These are phyloP conservation scores for Penicillium tannophilum DNA, from an alignment of 495 filamentous ascomycete species.

Conservation along the genomic window DNA sequence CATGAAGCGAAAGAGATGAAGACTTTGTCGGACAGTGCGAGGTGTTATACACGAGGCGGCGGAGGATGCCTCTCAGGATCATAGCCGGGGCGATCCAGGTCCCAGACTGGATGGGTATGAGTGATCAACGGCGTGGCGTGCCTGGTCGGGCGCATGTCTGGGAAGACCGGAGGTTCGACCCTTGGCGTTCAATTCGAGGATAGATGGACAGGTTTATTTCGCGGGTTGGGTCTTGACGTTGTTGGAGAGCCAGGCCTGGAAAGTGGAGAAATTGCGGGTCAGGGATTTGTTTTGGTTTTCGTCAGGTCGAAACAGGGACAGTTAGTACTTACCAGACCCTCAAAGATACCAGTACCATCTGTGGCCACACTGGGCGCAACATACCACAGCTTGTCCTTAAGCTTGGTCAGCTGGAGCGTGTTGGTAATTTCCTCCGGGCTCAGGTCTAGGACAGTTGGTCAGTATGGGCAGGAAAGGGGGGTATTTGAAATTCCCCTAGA, in stretches of 20 bases:
- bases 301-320: not conserved
- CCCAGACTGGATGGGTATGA: slow-evolving; percentile 1
- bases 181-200: slow-evolving; percentile 10
- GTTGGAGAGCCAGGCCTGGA: slow-evolving; percentile 84
- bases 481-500: not conserved
- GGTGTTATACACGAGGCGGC: slow-evolving; percentile 46
- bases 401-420: slow-evolving; percentile 75
- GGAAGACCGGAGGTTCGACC: slow-evolving; percentile 2
- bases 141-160: slow-evolving; percentile 7
- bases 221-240: slow-evolving; percentile 79
- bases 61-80: slow-evolving; percentile 25
- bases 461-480: slow-evolving; percentile 10
- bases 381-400: slow-evolving; percentile 94
- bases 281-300: slow-evolving; percentile 24
- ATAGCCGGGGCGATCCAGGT: slow-evolving; percentile 17
- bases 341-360: slow-evolving; percentile 89
- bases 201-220: slow-evolving; percentile 37
- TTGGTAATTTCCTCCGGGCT: slow-evolving; percentile 85
- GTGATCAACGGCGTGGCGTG: slow-evolving; percentile 10
- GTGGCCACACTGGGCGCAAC: slow-evolving; percentile 95
- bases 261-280: slow-evolving; percentile 21
- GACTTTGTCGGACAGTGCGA: slow-evolving; percentile 32
- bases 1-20: slow-evolving; percentile 38
- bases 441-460: slow-evolving; percentile 62
- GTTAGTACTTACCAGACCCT: slow-evolving; percentile 71